phyloP scores from a whole-genome alignment of 805 yeast genomes.

The Clavispora vitiphila region DNA sequence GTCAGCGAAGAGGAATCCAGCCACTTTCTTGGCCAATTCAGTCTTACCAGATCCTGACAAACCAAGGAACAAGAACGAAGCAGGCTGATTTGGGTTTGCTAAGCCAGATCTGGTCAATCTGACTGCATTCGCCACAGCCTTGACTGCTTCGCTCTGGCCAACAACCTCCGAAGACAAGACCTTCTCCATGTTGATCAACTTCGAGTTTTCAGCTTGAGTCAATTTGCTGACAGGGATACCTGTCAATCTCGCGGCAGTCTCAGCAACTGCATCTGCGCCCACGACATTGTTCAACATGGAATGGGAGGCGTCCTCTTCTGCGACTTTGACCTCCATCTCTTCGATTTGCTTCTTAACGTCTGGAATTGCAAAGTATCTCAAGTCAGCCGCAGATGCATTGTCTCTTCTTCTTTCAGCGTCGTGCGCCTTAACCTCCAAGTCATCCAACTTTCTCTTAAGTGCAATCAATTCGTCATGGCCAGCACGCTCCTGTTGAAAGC shows the following conservation, averaged over 20 bases:
- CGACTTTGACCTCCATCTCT: constrained; percentile 69
- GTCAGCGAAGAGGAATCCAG: constrained; percentile 93
- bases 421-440: constrained; percentile 82
- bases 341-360: constrained; percentile 75
- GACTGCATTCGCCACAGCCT: constrained; percentile 93
- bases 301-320: constrained; percentile 67
- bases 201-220: constrained; percentile 91
- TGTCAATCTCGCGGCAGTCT: constrained; percentile 92
- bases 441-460: constrained; percentile 88
- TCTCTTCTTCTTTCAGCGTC: constrained; percentile 98
- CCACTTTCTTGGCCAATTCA: constrained; percentile 93
- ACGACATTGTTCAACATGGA: constrained; percentile 84
- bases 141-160: constrained; percentile 94
- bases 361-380: constrained; percentile 96
- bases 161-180: constrained; percentile 80
- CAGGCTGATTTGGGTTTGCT: constrained; percentile 94
- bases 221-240: constrained; percentile 95
- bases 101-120: constrained; percentile 91
- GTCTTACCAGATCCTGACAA: constrained; percentile 98
- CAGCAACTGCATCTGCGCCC: constrained; percentile 85
- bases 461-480: constrained; percentile 88
- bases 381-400: constrained; percentile 90
- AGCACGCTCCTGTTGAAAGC: constrained; percentile 79
- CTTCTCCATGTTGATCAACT: constrained; percentile 90
- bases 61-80: constrained; percentile 91